Conservation (phyloP, 23 red algal genomes). For the Gracilaria caudata region DNA sequence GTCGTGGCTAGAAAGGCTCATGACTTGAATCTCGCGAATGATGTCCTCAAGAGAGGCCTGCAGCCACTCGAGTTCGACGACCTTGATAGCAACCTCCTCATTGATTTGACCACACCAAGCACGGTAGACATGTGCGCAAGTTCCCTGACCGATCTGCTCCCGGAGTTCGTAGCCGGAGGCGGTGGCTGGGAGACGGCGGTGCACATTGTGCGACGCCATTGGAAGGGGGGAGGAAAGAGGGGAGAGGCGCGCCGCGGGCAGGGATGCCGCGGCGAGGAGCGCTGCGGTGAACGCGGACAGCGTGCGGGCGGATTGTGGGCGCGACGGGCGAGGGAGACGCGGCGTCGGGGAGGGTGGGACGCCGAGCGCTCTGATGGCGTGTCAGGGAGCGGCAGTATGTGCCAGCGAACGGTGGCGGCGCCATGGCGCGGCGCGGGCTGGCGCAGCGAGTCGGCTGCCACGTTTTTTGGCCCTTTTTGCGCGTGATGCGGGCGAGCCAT, state of each 20-base stretch:
- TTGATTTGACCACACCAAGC: slow-evolving; percentile 84
- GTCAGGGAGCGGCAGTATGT: background rate
- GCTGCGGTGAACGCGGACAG: slow-evolving; percentile 31
- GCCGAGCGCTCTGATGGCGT: background rate
- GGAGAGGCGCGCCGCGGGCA: slow-evolving; percentile 21
- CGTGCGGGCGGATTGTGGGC: background rate
- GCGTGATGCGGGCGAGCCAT: background rate
- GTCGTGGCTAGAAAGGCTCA: slow-evolving; percentile 94
- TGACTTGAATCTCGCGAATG: slow-evolving; percentile 94
- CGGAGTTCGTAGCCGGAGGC: slow-evolving; percentile 85
- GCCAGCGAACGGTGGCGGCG: slow-evolving; percentile 18
- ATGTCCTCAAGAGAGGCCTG: slow-evolving; percentile 94
- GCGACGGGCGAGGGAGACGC: background rate
- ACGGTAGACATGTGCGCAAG: slow-evolving; percentile 81
- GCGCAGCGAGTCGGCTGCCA: slow-evolving; percentile 10
- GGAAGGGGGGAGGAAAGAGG: slow-evolving; percentile 15
- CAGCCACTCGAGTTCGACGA: slow-evolving; percentile 91
- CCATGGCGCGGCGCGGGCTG: slow-evolving; percentile 4
- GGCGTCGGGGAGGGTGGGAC: background rate
- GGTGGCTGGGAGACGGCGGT: slow-evolving; percentile 58
- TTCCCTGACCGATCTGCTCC: slow-evolving; percentile 94
- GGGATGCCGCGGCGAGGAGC: slow-evolving; percentile 34
- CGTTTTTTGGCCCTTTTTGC: slow-evolving; percentile 13
- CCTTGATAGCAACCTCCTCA: slow-evolving; percentile 96
- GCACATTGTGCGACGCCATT: slow-evolving; percentile 36